Base-by-base conservation (phyloP, 208 protist genomes). In the Trypanosoma lewisi region DNA sequence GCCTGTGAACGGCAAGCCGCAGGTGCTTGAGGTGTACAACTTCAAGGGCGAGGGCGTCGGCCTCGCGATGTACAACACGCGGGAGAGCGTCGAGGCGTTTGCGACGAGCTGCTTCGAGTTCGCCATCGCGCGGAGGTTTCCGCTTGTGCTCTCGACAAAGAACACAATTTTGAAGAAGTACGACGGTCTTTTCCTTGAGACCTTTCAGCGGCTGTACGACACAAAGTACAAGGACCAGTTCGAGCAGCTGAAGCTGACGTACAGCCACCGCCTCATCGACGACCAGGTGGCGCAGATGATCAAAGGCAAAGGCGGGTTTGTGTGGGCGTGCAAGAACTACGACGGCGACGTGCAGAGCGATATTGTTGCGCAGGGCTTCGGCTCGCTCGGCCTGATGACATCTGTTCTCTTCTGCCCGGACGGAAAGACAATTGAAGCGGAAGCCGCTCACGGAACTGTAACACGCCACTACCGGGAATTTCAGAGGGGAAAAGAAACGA, bases 301-400 rank as follows among this genome's bases (percentile, higher is more conserved):
- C 27, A 98, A 97, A 76, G 84, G 85, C 57, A 68, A 82, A 42
- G 93, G 93, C 53, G 93, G 96, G 31, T 98, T 98, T 65, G 94
- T 99, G 34, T 98, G 97, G 97, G 97, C 97, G 11, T 99, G 97
- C 82, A 99, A 99, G 84, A 99, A 99, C 85, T 99, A 99, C 80
- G 98, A 99, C 70, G 98, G 98, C 28, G 98, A 99, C 72, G 98
- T 99, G 36, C 97, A 99, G 84, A 98, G 92, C 41, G 98, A 99
- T 73, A 93, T 97, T 28, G 96, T 98, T n/a, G 97, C 97, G 28
- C 91, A 98, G 85, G 97, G 97, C 51, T 99, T 91, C 63, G 98
- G 98, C 61, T 98, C 95, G 8, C 85, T 99, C 7, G 98, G 98
- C 48, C 80, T 99, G 36, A 99, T 99, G 98, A 99, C 98, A 4